Conservation (phyloP, 2,329 filamentous ascomycete species). For the Trichoderma atrobrunneum region DNA sequence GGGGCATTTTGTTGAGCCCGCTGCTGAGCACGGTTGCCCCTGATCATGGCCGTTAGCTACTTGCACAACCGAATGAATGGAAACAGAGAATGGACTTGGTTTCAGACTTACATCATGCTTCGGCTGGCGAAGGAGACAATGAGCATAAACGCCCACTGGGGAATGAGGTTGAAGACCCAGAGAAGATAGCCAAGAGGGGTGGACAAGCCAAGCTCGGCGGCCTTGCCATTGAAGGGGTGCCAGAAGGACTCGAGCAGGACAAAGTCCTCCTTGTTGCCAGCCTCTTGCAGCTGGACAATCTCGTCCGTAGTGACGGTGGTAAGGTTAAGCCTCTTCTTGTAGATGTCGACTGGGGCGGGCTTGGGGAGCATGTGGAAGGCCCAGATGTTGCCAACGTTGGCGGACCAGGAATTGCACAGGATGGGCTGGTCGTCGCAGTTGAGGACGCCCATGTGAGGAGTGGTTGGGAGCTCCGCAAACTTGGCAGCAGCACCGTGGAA, state of each 20-base stretch:
- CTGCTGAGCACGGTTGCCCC: conserved; percentile 37
- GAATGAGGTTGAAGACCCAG: conserved; percentile 63
- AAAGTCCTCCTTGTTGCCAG: conserved; percentile 49
- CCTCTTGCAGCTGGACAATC: conserved; percentile 57
- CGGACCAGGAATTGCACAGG: conserved; percentile 72
- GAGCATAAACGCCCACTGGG: conserved; percentile 79
- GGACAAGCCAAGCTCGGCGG: conserved; percentile 60
- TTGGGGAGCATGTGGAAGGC: conserved; percentile 65
- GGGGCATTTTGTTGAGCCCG: conserved; percentile 19
- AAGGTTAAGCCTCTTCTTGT: conserved; percentile 65
- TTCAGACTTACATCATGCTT: conserved; percentile 66
- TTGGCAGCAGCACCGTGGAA: conserved; percentile 64
- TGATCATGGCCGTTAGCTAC: conserved; percentile 30
- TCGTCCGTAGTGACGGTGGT: conserved; percentile 65
- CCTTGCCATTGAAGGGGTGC: conserved; percentile 71
- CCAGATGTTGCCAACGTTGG: conserved; percentile 63
- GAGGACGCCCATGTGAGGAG: conserved; percentile 66
- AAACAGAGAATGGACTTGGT: background rate
- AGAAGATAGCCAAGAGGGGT: conserved; percentile 66
- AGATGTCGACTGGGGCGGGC: conserved; percentile 61
- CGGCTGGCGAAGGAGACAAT: conserved; percentile 70
- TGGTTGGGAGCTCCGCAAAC: conserved; percentile 58
- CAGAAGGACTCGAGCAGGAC: conserved; percentile 60
- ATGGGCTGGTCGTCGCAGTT: conserved; percentile 74
- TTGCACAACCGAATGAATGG: background rate